Base-by-base conservation (phyloP, 73 alveolate species). In the Tetrahymena borealis region DNA sequence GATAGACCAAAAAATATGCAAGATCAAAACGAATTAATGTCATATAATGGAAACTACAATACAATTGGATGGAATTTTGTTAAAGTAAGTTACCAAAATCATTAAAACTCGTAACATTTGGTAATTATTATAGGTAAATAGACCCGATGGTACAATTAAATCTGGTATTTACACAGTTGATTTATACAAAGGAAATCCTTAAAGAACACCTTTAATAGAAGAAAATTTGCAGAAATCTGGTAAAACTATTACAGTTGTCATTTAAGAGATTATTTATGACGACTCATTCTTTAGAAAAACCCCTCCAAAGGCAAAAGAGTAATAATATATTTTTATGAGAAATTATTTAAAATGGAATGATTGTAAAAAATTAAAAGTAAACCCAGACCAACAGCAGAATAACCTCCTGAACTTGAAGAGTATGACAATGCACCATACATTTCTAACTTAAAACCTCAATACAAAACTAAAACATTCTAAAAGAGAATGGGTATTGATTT, bases 401-500 rank as follows among this genome's bases (percentile, higher is more conserved):
- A 60, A 60, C 6, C 13, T n/a, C 37, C 85, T 28, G 85, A 15
- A 15, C 10, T n/a, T n/a, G 85, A 60, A 24, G 85, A 60, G 10
- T 24, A 24, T 24, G 95, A 93, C 79, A 93, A 93, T 32, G 78
- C 91, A 39, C 93, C 95, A 36, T 94, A 91, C 60, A 95, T 93
- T 37, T 95, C 96, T 13, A 95, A 95, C 78, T 78, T 94, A 7
- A 94, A 94, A 15, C 85, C 96, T 39, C 79, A 91, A 78, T 93
- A 93, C 93, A 90, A 96, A 32, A 60, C 78, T 91, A 97, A 96
- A 78, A 95, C 94, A 11, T 96, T 95, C 77, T 94, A 92, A 40
- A 91, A 91, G 79, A 97, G 98, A 31, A 98, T 96, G 94, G 99
- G 99, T 24, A 94, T 97, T 11, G 99, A 97, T 94, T 90, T 96